Percentiles rank a stretch among this genome's conserved stretches.
Evolutionary conservation across 2,329 filamentous ascomycete species (phyloP).

Genomic region (Myriosclerotinia curreyana): DNA sequence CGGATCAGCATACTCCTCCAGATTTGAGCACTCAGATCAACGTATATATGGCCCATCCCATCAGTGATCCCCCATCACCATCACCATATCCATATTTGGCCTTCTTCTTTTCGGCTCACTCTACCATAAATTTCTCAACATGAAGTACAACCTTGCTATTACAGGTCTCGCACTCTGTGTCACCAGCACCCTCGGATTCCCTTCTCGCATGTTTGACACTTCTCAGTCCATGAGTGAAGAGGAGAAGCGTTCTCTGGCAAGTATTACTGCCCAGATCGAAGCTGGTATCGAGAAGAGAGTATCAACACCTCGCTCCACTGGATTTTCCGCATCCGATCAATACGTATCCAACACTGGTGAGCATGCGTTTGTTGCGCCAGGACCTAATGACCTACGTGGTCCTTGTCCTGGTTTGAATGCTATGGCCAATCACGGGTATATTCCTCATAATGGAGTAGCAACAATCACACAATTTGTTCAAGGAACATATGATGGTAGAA

Average conservation of each 20-base stretch:
- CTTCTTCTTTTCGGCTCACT: background rate
- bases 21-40: background rate
- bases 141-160: constrained; percentile 26
- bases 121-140: constrained; percentile 1
- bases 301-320: constrained; percentile 12
- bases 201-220: constrained; percentile 29
- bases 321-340: constrained; percentile 29
- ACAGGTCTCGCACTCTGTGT: constrained; percentile 20
- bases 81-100: too few species aligned
- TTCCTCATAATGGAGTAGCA: constrained; percentile 43
- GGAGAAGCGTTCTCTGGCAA: constrained; percentile 27
- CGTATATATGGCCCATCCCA: background rate
- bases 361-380: constrained; percentile 29
- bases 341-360: constrained; percentile 29
- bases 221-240: constrained; percentile 23
- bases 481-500: constrained; percentile 36
- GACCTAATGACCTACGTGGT: constrained; percentile 27
- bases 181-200: constrained; percentile 26
- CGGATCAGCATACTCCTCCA: background rate
- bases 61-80: background rate
- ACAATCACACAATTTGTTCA: constrained; percentile 37
- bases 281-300: constrained; percentile 21
- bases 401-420: constrained; percentile 45
- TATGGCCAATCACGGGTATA: constrained; percentile 45
- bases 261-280: constrained; percentile 26